phyloP scores from a whole-genome alignment of 108 stramenopile species.

The Cyclotella kingstonii region DNA sequence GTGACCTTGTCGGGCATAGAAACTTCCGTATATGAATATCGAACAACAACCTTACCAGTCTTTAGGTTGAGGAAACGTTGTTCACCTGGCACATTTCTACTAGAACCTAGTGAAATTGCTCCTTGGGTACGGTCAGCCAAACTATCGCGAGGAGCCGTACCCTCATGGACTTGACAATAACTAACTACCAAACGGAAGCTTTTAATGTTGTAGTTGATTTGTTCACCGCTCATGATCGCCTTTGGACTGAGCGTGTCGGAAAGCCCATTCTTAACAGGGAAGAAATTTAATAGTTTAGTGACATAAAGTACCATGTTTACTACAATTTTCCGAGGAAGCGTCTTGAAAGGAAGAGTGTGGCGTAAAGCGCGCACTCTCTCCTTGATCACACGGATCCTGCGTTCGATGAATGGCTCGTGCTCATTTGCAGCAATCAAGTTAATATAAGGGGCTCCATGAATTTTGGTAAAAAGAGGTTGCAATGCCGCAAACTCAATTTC shows the following conservation, averaged over 20 bases:
- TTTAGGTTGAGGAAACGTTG: neutral
- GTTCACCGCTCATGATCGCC: no score
- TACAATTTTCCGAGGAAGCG: no score
- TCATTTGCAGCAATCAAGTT: neutral
- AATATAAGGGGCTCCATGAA: neutral
- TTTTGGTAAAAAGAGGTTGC: neutral
- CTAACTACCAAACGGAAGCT: neutral
- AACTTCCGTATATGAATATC: neutral
- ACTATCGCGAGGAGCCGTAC: slow-evolving; percentile 34
- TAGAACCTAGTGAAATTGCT: neutral
- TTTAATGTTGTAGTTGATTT: slow-evolving; percentile 1
- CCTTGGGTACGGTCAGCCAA: slow-evolving; percentile 5
- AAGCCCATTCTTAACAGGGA: neutral
- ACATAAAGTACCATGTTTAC: no score
- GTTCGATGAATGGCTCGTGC: neutral
- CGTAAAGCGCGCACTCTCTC: no score
- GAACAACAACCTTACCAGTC: neutral
- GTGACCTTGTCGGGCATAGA: neutral
- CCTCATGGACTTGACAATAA: slow-evolving; percentile 22
- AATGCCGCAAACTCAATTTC: neutral
- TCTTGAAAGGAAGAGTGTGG: no score
- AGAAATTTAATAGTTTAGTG: neutral
- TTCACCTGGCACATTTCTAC: neutral
- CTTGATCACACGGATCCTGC: neutral
- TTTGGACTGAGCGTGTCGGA: no score